Conservation (phyloP, 768 basidiomycete genomes). For the Leccinum subgranulosum region DNA sequence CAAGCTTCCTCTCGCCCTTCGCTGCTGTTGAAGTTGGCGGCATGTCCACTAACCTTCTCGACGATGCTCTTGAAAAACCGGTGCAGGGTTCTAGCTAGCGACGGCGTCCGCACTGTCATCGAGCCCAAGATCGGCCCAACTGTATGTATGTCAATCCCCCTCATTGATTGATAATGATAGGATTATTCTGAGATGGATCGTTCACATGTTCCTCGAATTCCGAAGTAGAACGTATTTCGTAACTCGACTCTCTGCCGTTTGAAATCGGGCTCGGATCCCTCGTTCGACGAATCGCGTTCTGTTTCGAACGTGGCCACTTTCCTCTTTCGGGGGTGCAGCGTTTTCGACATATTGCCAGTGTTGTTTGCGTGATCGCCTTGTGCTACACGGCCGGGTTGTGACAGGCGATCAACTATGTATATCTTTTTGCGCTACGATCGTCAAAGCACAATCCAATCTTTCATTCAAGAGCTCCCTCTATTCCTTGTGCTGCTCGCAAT, state of each 20-base stretch:
- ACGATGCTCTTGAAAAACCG: too few relatives aligned
- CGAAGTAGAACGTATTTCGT: background rate
- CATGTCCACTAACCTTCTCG: background rate
- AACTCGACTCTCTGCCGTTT: background rate
- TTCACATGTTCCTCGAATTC: background rate
- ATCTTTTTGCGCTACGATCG: slow-evolving; percentile 3
- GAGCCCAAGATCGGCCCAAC: background rate
- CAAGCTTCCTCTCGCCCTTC: background rate
- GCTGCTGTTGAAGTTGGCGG: background rate
- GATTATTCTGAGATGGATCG: background rate
- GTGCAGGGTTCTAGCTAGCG: background rate
- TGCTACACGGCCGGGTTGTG: background rate
- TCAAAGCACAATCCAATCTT: background rate
- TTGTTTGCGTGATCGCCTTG: background rate
- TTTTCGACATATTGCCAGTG: background rate
- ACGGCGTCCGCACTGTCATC: background rate
- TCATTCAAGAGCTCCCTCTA: background rate
- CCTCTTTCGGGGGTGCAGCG: background rate
- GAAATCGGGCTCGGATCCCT: too few relatives aligned
- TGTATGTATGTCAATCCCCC: too few relatives aligned
- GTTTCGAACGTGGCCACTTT: background rate
- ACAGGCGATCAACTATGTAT: background rate
- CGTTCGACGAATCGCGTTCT: background rate
- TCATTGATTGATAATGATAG: background rate
- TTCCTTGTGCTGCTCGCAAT: slow-evolving; percentile 3